Conservation (phyloP, 2,329 filamentous ascomycete species). For the Neoscytalidium dimidiatum region DNA sequence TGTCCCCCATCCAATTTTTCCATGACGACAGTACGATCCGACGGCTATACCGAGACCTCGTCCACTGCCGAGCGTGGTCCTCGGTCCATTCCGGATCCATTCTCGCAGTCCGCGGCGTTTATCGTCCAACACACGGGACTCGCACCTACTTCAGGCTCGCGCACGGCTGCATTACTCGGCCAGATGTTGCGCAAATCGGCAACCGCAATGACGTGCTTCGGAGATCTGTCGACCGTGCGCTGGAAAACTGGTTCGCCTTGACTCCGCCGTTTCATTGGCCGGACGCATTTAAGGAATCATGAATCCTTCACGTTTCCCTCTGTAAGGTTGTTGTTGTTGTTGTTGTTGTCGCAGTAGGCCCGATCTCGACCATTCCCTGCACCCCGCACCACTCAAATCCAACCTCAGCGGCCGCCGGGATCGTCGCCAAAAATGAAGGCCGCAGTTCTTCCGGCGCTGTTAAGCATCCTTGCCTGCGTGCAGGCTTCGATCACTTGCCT, state of each 20-base stretch:
- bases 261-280: neutral
- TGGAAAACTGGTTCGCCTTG: neutral
- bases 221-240: neutral
- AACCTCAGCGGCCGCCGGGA: neutral
- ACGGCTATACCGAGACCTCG: neutral
- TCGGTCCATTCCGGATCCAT: neutral
- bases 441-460: neutral
- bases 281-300: neutral
- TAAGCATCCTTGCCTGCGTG: slow-evolving; percentile 8
- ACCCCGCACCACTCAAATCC: neutral
- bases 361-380: neutral
- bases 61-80: neutral
- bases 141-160: neutral
- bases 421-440: neutral
- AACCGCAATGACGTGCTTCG: slow-evolving; percentile 4
- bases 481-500: slow-evolving; percentile 42
- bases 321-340: neutral
- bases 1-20: no score
- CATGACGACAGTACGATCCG: no score
- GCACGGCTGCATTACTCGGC: neutral
- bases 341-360: neutral
- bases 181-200: neutral
- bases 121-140: neutral
- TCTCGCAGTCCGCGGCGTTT: neutral
- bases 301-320: no score